A percentile compares a stretch with the other conserved stretches of the same genome.
Conservation (phyloP, 768 basidiomycete species). For the Lentinula lateritia region DNA sequence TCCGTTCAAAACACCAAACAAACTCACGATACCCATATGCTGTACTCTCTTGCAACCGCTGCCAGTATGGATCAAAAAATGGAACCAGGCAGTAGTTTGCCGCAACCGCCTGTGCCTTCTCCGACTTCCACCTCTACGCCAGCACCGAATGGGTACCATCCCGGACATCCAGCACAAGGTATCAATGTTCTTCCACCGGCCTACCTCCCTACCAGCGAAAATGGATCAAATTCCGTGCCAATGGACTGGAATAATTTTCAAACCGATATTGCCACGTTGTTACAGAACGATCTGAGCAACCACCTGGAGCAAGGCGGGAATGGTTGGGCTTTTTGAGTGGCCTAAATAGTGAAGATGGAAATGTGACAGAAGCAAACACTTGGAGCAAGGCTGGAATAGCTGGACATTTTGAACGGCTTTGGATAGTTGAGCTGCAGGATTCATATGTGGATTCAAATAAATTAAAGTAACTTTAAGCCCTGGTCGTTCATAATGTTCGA, state of each 20-base stretch:
- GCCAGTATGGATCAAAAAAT: conserved; percentile 7
- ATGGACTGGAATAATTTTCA: conserved; percentile 10
- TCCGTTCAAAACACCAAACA: background rate
- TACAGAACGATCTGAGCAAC: conserved; percentile 7
- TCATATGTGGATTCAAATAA: too few relatives aligned
- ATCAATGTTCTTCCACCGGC: background rate
- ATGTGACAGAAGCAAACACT: conserved; percentile 3
- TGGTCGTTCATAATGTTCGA: too few relatives aligned
- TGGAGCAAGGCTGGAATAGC: conserved; percentile 7
- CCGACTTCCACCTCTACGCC: background rate
- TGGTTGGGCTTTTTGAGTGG: conserved; percentile 9
- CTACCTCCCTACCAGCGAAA: background rate
- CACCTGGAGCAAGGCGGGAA: conserved; percentile 7
- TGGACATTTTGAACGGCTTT: conserved; percentile 6
- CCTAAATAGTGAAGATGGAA: too few relatives aligned
- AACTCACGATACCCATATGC: conserved; percentile 5
- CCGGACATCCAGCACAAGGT: background rate
- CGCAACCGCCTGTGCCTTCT: background rate
- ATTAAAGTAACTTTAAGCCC: too few relatives aligned
- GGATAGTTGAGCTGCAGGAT: too few relatives aligned
- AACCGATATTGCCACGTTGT: conserved; percentile 5
- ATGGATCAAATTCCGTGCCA: background rate
- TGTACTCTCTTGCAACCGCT: conserved; percentile 2
- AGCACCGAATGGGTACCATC: background rate
- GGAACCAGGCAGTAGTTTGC: background rate